phyloP scores from a whole-genome alignment of 352 stramenopile genomes.

The Globisporangium barbulae region DNA sequence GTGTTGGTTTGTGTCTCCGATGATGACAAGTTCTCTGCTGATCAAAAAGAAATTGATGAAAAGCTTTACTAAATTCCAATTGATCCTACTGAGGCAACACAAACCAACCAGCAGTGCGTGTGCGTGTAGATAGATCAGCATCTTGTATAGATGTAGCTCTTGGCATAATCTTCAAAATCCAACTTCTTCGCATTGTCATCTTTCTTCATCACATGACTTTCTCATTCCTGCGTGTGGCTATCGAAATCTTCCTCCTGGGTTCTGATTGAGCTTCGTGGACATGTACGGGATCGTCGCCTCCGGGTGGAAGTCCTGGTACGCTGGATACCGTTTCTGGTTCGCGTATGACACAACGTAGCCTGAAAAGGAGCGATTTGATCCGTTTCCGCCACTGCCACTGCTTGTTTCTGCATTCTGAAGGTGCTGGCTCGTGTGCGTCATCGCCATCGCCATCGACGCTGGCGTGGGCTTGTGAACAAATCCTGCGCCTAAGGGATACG shows the following conservation, averaged over 20 bases:
- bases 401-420: slow-evolving; percentile 11
- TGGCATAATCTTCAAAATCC: not conserved
- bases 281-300: slow-evolving; percentile 37
- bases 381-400: not conserved
- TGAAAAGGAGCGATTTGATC: slow-evolving; percentile 24
- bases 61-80: slow-evolving; percentile 73
- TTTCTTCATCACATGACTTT: not conserved
- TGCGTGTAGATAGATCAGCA: not conserved
- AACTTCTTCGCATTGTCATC: not conserved
- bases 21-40: slow-evolving; percentile 78
- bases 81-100: slow-evolving; percentile 81
- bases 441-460: not conserved
- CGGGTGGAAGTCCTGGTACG: slow-evolving; percentile 24
- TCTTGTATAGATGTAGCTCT: not conserved
- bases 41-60: slow-evolving; percentile 61
- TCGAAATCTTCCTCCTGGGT: slow-evolving; percentile 2
- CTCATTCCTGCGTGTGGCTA: not conserved
- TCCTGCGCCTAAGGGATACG: slow-evolving; percentile 4
- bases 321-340: slow-evolving; percentile 46
- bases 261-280: slow-evolving; percentile 30
- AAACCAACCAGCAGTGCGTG: slow-evolving; percentile 15
- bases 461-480: slow-evolving; percentile 9
- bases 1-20: slow-evolving; percentile 27
- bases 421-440: not conserved
- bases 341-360: slow-evolving; percentile 42